Evolutionary conservation across 2,329 filamentous ascomycete genomes (phyloP).

Genomic region (Sporothrix variecibatus): DNA sequence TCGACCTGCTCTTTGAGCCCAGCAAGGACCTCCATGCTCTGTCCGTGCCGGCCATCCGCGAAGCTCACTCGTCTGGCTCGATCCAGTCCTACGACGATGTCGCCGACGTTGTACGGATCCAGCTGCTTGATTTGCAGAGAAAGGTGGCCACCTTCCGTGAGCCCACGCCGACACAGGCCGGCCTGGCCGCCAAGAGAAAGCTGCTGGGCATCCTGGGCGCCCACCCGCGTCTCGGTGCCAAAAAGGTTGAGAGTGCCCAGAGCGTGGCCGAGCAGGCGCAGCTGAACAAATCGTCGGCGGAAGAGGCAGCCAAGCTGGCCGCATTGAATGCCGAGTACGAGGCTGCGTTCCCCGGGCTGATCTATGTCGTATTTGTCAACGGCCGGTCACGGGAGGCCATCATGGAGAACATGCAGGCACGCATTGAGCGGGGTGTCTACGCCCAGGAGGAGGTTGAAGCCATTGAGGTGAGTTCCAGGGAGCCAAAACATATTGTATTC

Average conservation of each 20-base stretch:
- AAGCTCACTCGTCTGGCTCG: slow-evolving; percentile 45
- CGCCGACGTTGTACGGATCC: slow-evolving; percentile 64
- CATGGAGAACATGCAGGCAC: slow-evolving; percentile 76
- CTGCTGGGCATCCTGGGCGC: slow-evolving; percentile 75
- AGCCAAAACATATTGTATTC: no score
- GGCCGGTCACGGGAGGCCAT: slow-evolving; percentile 71
- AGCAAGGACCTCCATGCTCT: slow-evolving; percentile 72
- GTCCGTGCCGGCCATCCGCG: slow-evolving; percentile 65
- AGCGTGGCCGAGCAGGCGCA: slow-evolving; percentile 81
- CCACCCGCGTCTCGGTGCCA: slow-evolving; percentile 81
- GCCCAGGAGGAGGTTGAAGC: slow-evolving; percentile 69
- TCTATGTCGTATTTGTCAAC: slow-evolving; percentile 92
- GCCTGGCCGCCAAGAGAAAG: slow-evolving; percentile 49
- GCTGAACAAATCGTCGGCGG: slow-evolving; percentile 57
- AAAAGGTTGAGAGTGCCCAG: slow-evolving; percentile 78
- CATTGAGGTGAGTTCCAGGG: slow-evolving; percentile 66
- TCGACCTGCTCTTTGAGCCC: slow-evolving; percentile 85
- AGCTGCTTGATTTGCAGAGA: slow-evolving; percentile 58
- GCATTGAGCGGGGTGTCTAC: slow-evolving; percentile 70
- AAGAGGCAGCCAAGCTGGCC: slow-evolving; percentile 59
- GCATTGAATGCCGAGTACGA: slow-evolving; percentile 78
- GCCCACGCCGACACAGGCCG: slow-evolving; percentile 29
- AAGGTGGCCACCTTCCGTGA: slow-evolving; percentile 41
- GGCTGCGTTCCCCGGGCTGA: slow-evolving; percentile 73
- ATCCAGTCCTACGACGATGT: slow-evolving; percentile 71